Conservation (phyloP, 768 basidiomycete genomes). For the Tricholoma matsutake region DNA sequence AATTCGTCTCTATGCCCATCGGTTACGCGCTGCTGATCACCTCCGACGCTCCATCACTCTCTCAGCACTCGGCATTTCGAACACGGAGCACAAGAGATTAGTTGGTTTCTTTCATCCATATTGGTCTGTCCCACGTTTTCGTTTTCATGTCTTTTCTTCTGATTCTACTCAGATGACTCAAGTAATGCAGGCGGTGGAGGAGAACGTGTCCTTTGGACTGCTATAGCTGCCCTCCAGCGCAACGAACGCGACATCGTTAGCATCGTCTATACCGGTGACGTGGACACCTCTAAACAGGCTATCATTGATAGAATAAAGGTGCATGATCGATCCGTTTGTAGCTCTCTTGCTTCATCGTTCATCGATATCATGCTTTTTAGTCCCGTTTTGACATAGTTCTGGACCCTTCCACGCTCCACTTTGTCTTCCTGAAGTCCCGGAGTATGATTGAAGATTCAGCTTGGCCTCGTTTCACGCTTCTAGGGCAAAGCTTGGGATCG, state of each 20-base stretch:
- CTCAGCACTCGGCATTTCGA: conserved; percentile 22
- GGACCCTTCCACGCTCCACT: conserved; percentile 61
- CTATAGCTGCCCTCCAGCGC: conserved; percentile 72
- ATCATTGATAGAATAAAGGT: conserved; percentile 86
- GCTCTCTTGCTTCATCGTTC: neutral
- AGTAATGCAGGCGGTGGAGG: conserved; percentile 97
- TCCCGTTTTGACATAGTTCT: conserved; percentile 78
- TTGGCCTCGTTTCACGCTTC: conserved; percentile 89
- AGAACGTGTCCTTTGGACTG: conserved; percentile 94
- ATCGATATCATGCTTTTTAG: conserved; percentile 33
- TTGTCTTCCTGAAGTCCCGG: conserved; percentile 76
- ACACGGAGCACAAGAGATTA: conserved; percentile 30
- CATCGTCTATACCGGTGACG: conserved; percentile 89
- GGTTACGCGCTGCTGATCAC: conserved; percentile 9
- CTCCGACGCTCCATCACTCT: conserved; percentile 7
- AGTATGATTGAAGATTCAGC: conserved; percentile 72
- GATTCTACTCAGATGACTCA: conserved; percentile 34
- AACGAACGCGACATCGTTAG: conserved; percentile 61
- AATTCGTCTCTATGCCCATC: conserved; percentile 8
- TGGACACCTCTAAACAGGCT: conserved; percentile 70
- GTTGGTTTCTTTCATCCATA: conserved; percentile 95
- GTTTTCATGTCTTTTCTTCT: conserved; percentile 15
- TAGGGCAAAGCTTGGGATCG: conserved; percentile 90
- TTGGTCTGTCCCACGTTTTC: conserved; percentile 54
- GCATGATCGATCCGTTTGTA: conserved; percentile 16